Percentiles rank a stretch among this genome's conserved stretches.
Conservation (phyloP, 352 stramenopile genomes). For the Elongisporangium senticosum region DNA sequence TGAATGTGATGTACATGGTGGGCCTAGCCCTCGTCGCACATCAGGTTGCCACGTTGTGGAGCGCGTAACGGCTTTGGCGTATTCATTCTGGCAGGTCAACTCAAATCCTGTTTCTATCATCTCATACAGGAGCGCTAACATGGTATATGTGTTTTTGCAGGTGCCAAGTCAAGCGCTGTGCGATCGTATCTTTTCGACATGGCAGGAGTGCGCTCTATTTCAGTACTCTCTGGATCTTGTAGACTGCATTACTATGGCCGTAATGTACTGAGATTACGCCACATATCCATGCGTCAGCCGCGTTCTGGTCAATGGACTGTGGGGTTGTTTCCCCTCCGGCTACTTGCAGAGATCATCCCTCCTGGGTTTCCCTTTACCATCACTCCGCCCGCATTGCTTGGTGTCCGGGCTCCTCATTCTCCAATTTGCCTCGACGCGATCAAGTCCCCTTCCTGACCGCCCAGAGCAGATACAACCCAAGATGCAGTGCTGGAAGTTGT, state of each 20-base stretch:
- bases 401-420: constrained; percentile 5
- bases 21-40: background rate
- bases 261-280: background rate
- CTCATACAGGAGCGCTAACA: background rate
- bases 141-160: background rate
- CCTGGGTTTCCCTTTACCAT: background rate
- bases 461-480: constrained; percentile 1
- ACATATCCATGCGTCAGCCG: background rate
- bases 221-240: background rate
- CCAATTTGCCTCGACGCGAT: constrained; percentile 8
- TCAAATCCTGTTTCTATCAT: background rate
- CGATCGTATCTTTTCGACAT: background rate
- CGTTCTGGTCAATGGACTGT: background rate
- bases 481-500: constrained; percentile 40
- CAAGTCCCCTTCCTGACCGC: constrained; percentile 2
- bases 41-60: background rate
- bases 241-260: background rate
- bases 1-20: background rate
- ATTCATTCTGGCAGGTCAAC: background rate
- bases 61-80: background rate
- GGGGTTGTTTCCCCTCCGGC: background rate
- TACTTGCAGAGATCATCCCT: background rate
- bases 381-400: background rate
- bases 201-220: background rate
- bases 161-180: background rate